Percentiles rank a stretch among this genome's conserved stretches.
Conservation (phyloP, 331 rosid genomes). For the Dryas integrifolia region DNA sequence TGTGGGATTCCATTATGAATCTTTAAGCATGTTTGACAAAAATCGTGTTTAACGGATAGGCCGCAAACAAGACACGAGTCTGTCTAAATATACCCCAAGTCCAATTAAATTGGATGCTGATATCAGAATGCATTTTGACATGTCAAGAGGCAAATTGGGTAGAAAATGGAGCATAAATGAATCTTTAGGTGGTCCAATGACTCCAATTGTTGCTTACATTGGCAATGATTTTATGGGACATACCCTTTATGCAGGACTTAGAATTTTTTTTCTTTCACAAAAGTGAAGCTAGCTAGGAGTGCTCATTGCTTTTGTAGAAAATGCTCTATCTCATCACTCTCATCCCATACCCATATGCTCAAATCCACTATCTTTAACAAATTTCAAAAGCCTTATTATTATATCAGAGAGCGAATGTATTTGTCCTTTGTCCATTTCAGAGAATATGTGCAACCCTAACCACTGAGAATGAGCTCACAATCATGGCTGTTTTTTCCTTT, state of each 20-base stretch:
- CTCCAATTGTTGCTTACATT: not conserved
- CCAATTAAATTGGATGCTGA: not conserved
- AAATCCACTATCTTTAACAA: constrained; percentile 23
- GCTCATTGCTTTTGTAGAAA: constrained; percentile 10
- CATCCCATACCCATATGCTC: constrained; percentile 16
- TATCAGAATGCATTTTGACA: not conserved
- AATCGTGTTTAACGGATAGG: not conserved
- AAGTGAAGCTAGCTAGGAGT: not conserved
- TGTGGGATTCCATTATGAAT: not conserved
- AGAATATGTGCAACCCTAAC: constrained; percentile 19
- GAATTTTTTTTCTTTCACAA: constrained; percentile 9
- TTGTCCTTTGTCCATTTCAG: not conserved
- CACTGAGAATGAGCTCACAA: constrained; percentile 26
- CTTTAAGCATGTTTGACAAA: not conserved
- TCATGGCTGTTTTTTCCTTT: constrained; percentile 20
- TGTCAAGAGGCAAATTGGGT: not conserved
- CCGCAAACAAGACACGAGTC: not conserved
- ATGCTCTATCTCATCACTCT: constrained; percentile 15
- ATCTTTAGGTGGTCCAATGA: constrained; percentile 11
- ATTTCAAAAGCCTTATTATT: constrained; percentile 21
- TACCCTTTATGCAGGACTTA: not conserved
- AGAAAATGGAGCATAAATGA: constrained; percentile 10
- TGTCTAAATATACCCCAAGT: not conserved
- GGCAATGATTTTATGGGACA: constrained; percentile 17
- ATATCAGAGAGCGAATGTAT: constrained; percentile 13